Conservation (phyloP, 129 eudicot genomes). For the Dittrichia graveolens region DNA sequence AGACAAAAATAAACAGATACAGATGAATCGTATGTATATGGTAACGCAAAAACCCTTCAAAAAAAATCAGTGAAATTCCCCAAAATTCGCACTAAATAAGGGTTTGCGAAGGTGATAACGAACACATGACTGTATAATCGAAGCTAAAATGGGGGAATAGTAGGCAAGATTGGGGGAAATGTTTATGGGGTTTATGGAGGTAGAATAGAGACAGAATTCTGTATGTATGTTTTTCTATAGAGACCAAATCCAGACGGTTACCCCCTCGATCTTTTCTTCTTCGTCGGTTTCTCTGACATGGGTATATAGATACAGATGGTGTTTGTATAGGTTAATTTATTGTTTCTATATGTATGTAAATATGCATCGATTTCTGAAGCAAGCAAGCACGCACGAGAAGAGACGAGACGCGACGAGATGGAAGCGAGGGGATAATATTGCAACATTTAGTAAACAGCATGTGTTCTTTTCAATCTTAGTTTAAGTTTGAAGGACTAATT, state of each 20-base stretch:
- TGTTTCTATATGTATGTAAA: not conserved
- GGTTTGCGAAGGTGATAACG: not conserved
- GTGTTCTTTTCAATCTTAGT: conserved; percentile 13
- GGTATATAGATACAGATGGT: conserved; percentile 20
- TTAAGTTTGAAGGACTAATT: not conserved
- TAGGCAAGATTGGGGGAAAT: conserved; percentile 6
- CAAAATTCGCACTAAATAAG: conserved; percentile 16
- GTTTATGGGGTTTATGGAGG: conserved; percentile 25
- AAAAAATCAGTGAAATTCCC: conserved; percentile 14
- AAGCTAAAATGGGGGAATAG: conserved; percentile 11
- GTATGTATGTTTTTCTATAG: conserved; percentile 14
- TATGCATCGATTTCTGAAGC: conserved; percentile 28
- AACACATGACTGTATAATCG: not conserved
- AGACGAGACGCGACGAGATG: conserved; percentile 45
- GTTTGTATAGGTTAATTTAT: conserved; percentile 25
- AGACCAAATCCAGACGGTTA: conserved; percentile 18
- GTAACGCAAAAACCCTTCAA: conserved; percentile 31
- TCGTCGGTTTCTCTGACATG: conserved; percentile 34
- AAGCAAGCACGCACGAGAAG: not conserved
- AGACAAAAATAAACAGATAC: not conserved
- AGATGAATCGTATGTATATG: not conserved
- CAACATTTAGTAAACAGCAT: conserved; percentile 20
- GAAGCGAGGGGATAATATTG: conserved; percentile 32
- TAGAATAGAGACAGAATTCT: conserved; percentile 12
- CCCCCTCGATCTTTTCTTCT: conserved; percentile 24